Evolutionary conservation across 257 asterid species (phyloP).

Genomic region (Fraxinus quadrangulata): DNA sequence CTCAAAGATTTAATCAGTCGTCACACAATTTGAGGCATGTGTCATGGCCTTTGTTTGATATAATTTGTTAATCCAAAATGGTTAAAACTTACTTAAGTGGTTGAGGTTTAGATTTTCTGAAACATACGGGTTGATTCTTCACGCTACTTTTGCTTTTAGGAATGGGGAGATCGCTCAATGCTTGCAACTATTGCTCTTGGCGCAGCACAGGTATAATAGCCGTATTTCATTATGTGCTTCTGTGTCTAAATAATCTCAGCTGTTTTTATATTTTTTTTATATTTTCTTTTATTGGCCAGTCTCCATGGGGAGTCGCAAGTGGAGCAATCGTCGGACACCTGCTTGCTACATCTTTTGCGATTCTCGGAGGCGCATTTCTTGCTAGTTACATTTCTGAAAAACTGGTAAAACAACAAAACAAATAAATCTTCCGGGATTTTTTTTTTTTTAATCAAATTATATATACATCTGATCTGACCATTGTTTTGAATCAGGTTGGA

Average conservation of each 20-base stretch:
- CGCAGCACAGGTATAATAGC: conserved; percentile 81
- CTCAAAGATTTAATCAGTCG: no score
- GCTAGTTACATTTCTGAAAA: conserved; percentile 90
- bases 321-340: conserved; percentile 93
- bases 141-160: conserved; percentile 38
- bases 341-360: conserved; percentile 77
- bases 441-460: background rate
- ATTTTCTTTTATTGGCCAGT: conserved; percentile 39
- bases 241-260: background rate
- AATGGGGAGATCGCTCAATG: conserved; percentile 99
- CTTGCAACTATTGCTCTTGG: conserved; percentile 97
- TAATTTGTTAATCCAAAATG: background rate
- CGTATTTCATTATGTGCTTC: background rate
- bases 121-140: background rate
- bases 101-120: background rate
- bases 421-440: background rate
- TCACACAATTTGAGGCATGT: no score
- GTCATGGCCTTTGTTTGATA: no score
- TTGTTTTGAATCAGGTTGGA: conserved; percentile 66
- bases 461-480: conserved; percentile 21
- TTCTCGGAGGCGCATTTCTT: conserved; percentile 94
- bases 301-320: conserved; percentile 98
- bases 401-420: conserved; percentile 51
- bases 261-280: background rate
- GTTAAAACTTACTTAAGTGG: background rate